Conservation (phyloP, 2,329 filamentous ascomycete genomes). For the Talaromyces verruculosus region DNA sequence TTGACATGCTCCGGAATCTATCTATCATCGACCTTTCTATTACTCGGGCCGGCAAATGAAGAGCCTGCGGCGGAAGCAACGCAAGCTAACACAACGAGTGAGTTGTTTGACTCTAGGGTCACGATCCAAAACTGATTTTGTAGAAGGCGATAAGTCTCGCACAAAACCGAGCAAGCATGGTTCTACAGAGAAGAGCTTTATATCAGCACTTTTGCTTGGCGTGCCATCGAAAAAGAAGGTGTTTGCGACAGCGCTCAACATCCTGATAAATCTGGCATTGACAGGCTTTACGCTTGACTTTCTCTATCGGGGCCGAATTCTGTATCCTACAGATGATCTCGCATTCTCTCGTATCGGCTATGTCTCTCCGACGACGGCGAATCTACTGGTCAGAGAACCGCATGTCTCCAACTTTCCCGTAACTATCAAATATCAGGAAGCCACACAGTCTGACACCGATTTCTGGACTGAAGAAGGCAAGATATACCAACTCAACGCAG, state of each 20-base stretch:
- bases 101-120: background rate
- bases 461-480: slow-evolving; percentile 67
- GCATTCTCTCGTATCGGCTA: slow-evolving; percentile 87
- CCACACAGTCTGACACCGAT: slow-evolving; percentile 30
- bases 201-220: slow-evolving; percentile 65
- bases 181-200: background rate
- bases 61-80: slow-evolving; percentile 7
- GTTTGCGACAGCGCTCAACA: slow-evolving; percentile 64
- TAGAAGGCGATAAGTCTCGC: background rate
- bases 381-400: slow-evolving; percentile 81
- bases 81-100: slow-evolving; percentile 19
- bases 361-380: slow-evolving; percentile 76
- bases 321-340: slow-evolving; percentile 70
- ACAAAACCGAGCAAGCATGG: slow-evolving; percentile 5
- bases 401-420: slow-evolving; percentile 72
- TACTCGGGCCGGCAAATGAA: slow-evolving; percentile 22
- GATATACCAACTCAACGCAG: slow-evolving; percentile 65
- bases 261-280: slow-evolving; percentile 69
- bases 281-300: slow-evolving; percentile 73
- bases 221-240: slow-evolving; percentile 70
- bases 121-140: slow-evolving; percentile 6
- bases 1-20: slow-evolving; percentile 49
- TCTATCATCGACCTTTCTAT: slow-evolving; percentile 39
- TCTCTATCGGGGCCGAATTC: slow-evolving; percentile 68
- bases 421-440: slow-evolving; percentile 61